Evolutionary conservation across 768 basidiomycete species (phyloP), one percentile per base, ranked within the genome.

Genomic region (Boletus rufocinnamomeus): DNA sequence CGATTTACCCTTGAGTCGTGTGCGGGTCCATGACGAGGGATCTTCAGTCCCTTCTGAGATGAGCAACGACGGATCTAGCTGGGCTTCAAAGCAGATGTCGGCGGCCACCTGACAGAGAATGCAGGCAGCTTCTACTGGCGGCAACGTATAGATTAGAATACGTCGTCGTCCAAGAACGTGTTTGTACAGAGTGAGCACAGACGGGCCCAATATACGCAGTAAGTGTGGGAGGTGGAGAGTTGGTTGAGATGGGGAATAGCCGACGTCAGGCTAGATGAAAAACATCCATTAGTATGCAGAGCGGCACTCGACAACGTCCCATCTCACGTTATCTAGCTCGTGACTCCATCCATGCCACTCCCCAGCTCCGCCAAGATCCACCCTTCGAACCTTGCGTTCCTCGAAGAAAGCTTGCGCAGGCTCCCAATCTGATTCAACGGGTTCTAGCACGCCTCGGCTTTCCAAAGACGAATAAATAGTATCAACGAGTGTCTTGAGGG

Each of bases 51-150:
- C 64, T 54, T 66, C 63, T 38, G 45, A 65, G 48, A 54, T 60
- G 62, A 65, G 64, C 21, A 60, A 46, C 5, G 63, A 64, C 14
- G 71, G 54, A 19, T 66, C 70, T 14, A 74, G 54, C 45, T 77
- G 76, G 11, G 70, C 72, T 66, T 84, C 85, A 38, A 83, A 87
- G 63, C 80, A 82, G 6, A 88, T 84, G 51, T 89, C 86, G 55
- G 88, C 89, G 8, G 78, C 79, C 13, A 79, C 76, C 49, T 79
- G 79, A 48, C 84, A 84, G 35, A 94, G 78, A 5, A 88, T 80
- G 61, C 88, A 92, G 0, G 91, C 89, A 0, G 84, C 83, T 67
- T 93, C 89, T 14, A 93, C 89, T 0, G 91, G 88, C 0, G 91
- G 90, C 2, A 84, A 75, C 0, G 91, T 90, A 68, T 89, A 90